phyloP scores from a whole-genome alignment of 2,329 filamentous ascomycete genomes.

The Chrysoporthe austroafricana region DNA sequence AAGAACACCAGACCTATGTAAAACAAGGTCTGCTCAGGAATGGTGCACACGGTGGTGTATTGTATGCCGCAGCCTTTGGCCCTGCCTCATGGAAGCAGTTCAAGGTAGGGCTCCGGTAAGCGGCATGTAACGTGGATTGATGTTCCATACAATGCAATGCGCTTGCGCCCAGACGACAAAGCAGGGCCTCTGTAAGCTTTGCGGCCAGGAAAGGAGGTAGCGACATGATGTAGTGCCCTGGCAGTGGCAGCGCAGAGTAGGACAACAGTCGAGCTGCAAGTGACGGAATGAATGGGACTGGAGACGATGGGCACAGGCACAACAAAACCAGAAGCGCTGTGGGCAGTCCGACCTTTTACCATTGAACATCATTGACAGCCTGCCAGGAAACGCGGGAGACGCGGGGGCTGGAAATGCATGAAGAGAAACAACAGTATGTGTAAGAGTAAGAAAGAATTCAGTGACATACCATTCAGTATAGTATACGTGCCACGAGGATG shows the following conservation, averaged over 20 bases:
- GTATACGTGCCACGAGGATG: not conserved
- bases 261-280: slow-evolving; percentile 11
- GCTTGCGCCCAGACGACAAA: slow-evolving; percentile 20
- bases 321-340: slow-evolving; percentile 44
- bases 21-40: slow-evolving; percentile 15
- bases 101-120: slow-evolving; percentile 58
- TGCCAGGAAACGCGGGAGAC: slow-evolving; percentile 13
- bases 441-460: slow-evolving; percentile 1
- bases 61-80: slow-evolving; percentile 67
- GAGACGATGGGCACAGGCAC: slow-evolving; percentile 33
- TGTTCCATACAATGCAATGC: slow-evolving; percentile 21
- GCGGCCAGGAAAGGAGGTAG: slow-evolving; percentile 27
- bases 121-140: slow-evolving; percentile 38
- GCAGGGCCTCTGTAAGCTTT: slow-evolving; percentile 28
- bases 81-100: slow-evolving; percentile 48
- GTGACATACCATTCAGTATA: not conserved
- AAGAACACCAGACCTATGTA: slow-evolving; percentile 17
- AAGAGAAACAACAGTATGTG: not conserved
- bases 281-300: slow-evolving; percentile 32
- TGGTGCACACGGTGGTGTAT: slow-evolving; percentile 4
- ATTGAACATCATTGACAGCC: slow-evolving; percentile 49
- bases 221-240: slow-evolving; percentile 13
- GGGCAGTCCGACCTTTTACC: slow-evolving; percentile 54
- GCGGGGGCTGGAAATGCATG: not conserved
- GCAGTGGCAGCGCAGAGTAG: slow-evolving; percentile 17